phyloP scores from a whole-genome alignment of 345 rosid genomes.

The Rhizophora apiculata region DNA sequence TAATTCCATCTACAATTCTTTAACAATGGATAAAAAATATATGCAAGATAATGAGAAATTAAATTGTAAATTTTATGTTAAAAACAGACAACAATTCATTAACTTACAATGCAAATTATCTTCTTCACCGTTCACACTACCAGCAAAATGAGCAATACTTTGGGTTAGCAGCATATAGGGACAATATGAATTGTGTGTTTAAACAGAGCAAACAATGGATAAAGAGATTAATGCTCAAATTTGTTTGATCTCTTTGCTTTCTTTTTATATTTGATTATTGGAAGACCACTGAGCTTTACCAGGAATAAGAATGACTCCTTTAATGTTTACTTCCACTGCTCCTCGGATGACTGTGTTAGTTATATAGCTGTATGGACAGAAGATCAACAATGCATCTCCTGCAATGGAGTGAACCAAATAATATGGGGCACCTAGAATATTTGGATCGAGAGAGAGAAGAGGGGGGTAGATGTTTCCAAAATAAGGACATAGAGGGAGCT shows the following conservation, averaged over 20 bases:
- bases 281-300: constrained; percentile 91
- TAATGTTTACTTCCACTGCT: constrained; percentile 83
- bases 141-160: constrained; percentile 75
- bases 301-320: constrained; percentile 76
- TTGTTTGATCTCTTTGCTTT: background rate
- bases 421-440: constrained; percentile 69
- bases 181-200: too few species aligned
- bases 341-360: constrained; percentile 83
- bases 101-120: constrained; percentile 68
- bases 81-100: background rate
- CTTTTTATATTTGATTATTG: constrained; percentile 1
- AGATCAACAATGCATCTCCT: constrained; percentile 73
- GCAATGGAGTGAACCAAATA: constrained; percentile 82
- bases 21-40: constrained; percentile 12
- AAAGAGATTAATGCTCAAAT: background rate
- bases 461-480: too few species aligned
- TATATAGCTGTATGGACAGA: constrained; percentile 86
- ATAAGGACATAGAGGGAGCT: too few species aligned
- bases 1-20: constrained; percentile 76
- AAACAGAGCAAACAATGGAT: background rate
- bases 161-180: too few species aligned
- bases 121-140: constrained; percentile 81
- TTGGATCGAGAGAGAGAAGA: too few species aligned
- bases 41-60: constrained; percentile 22
- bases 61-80: background rate